phyloP scores from a whole-genome alignment of 257 asterid species.

The Nicotiana knightiana region DNA sequence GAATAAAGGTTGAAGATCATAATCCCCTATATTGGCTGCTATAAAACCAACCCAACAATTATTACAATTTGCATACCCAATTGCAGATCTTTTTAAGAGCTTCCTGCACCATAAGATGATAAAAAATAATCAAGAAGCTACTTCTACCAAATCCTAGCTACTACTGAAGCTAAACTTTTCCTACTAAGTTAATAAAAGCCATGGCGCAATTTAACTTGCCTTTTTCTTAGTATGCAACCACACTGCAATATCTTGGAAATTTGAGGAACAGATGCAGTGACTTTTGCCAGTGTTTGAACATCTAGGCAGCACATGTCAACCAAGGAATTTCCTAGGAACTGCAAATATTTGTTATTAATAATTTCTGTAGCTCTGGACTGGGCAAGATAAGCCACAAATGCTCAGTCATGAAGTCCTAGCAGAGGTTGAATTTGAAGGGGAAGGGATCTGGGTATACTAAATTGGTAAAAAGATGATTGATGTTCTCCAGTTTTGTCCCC shows the following conservation, averaged over 20 bases:
- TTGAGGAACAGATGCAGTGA: conserved; percentile 55
- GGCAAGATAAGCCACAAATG: conserved; percentile 49
- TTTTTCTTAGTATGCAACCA: conserved; percentile 62
- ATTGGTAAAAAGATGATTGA: no score
- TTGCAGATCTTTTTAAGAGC: conserved; percentile 69
- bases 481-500: no score
- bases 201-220: conserved; percentile 33
- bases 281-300: conserved; percentile 61
- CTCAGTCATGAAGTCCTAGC: neutral
- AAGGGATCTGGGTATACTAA: no score
- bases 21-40: conserved; percentile 46
- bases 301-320: conserved; percentile 70
- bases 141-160: neutral
- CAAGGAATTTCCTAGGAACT: conserved; percentile 60
- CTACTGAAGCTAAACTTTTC: neutral
- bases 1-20: conserved; percentile 59
- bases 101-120: conserved; percentile 47
- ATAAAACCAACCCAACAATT: conserved; percentile 84
- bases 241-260: conserved; percentile 59
- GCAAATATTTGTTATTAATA: conserved; percentile 47
- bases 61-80: conserved; percentile 71
- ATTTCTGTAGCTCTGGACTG: conserved; percentile 58
- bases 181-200: neutral
- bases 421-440: no score
- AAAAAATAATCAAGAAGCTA: neutral